Percentiles rank a stretch among this genome's conserved stretches.
phyloP scores from a whole-genome alignment of 257 asterid species.

The Misopates orontium region DNA sequence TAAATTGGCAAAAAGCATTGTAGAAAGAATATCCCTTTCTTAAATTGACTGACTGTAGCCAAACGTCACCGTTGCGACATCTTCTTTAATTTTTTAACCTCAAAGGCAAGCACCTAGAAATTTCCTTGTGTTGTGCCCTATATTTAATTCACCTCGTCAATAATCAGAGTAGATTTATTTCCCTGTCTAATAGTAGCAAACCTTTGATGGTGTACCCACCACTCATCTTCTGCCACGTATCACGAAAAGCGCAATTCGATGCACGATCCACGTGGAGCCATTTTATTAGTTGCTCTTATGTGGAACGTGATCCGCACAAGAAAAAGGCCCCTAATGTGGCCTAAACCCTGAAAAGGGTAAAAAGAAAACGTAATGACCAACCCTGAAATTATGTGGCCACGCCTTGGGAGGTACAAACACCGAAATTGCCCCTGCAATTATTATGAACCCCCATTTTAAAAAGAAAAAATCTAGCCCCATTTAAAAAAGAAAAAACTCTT shows the following conservation, averaged over 20 bases:
- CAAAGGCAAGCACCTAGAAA: constrained; percentile 17
- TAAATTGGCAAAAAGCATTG: too few relatives aligned
- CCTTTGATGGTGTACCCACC: not conserved
- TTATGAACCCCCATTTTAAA: too few relatives aligned
- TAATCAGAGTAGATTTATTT: not conserved
- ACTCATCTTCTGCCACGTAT: not conserved
- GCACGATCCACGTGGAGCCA: not conserved
- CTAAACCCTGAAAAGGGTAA: not conserved
- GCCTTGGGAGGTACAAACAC: not conserved
- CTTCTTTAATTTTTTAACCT: not conserved
- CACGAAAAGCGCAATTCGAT: not conserved
- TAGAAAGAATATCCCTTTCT: too few relatives aligned
- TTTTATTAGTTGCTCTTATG: not conserved
- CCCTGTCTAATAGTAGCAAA: not conserved
- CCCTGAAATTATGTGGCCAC: not conserved
- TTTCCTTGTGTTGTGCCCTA: not conserved
- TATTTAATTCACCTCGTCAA: constrained; percentile 10
- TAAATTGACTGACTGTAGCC: not conserved
- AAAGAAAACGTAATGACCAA: too few relatives aligned
- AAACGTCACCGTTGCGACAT: constrained; percentile 2
- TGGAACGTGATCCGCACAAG: not conserved
- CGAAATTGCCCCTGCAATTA: constrained; percentile 2
- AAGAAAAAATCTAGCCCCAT: too few relatives aligned
- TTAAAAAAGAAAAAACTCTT: too few relatives aligned
- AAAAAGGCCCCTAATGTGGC: not conserved